These are phyloP conservation scores for Colletotrichum orbiculare DNA, from an alignment of 2,329 filamentous ascomycete species.

Conservation along the genomic window DNA sequence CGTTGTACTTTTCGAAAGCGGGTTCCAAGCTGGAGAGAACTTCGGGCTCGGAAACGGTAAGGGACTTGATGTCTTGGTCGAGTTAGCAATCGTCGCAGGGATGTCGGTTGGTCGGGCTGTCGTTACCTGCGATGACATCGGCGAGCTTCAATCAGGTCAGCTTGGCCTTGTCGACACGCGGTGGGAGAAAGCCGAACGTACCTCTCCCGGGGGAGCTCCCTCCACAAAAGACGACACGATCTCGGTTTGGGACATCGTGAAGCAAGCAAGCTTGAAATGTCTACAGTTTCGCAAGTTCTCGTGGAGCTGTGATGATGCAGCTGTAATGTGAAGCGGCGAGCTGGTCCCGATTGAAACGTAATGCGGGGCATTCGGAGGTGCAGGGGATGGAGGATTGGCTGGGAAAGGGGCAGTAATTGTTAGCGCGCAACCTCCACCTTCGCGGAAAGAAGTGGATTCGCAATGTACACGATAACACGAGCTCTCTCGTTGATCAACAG, in stretches of 20 bases:
- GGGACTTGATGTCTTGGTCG: conserved; percentile 83
- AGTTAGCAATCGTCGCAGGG: conserved; percentile 20
- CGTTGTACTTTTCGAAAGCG: conserved; percentile 94
- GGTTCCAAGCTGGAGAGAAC: conserved; percentile 79
- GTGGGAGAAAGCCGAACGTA: conserved; percentile 55
- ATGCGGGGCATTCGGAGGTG: conserved; percentile 36
- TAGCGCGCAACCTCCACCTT: conserved; percentile 25
- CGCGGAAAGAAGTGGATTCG: neutral
- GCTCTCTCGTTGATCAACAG: neutral
- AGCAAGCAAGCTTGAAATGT: conserved; percentile 41
- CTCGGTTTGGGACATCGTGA: conserved; percentile 54
- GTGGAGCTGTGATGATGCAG: conserved; percentile 22
- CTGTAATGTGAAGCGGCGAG: conserved; percentile 3
- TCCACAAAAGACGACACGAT: conserved; percentile 89
- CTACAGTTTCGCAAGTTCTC: neutral
- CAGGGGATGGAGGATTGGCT: conserved; percentile 25
- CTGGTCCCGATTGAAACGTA: conserved; percentile 33
- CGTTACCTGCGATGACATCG: conserved; percentile 86
- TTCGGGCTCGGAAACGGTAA: conserved; percentile 76
- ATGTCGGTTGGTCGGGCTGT: neutral
- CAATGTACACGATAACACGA: conserved; percentile 9
- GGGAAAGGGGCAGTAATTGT: conserved; percentile 32
- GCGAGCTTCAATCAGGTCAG: conserved; percentile 69
- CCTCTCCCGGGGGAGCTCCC: conserved; percentile 96
- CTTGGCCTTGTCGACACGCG: conserved; percentile 32